Base-by-base conservation (phyloP, 2,329 filamentous ascomycete genomes). In the Trichothecium sympodiale region DNA sequence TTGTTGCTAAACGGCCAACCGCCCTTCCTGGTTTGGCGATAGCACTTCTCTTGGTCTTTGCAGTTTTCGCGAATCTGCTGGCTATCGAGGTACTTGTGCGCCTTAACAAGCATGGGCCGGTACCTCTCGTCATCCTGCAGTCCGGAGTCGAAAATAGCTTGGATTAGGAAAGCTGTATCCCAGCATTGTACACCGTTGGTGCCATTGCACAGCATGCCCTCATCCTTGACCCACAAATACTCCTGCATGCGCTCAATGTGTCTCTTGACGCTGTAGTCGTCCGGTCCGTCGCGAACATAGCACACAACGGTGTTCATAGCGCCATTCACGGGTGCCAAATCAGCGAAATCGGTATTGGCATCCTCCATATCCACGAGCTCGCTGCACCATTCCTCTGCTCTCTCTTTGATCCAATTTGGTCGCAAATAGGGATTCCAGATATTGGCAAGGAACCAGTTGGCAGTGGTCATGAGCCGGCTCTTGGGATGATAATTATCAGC, bases 181-280 rank as follows among this genome's bases (percentile, higher is more conserved):
- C 91, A 98, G 44, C 79, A 83, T 57, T 98, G 91, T 2, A 96
- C 88, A n/a, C 91, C 91, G 47, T 98, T 96, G 8, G 91, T 98
- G 27, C 91, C 91, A 48, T 95, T 95, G 59, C 81, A 81, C 33
- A 96, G 69, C 84, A 98, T 86, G 5, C 91, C 91, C 53, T 95
- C 88, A 25, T 78, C 58, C 43, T 93, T 94, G 34, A 98, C 69
- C 88, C 91, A 98, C 20, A 98, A 59, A 42, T 80, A 93, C 49
- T 98, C 91, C 30, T 84, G 71, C 10, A 94, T 59, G 4, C 86
- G 76, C 48, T 95, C 84, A 8, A 84, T 65, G 50, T 95, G 89
- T 29, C 81, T 73, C 33, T 73, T 71, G 18, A 94, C 79, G 0
- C 79, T 79, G 46, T 69, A 69, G 1, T 82, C 71, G 32, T 81